Evolutionary conservation across 805 yeast species (phyloP), one percentile per base, ranked within the genome.

Genomic region (Schizosaccharomyces japonicus): DNA sequence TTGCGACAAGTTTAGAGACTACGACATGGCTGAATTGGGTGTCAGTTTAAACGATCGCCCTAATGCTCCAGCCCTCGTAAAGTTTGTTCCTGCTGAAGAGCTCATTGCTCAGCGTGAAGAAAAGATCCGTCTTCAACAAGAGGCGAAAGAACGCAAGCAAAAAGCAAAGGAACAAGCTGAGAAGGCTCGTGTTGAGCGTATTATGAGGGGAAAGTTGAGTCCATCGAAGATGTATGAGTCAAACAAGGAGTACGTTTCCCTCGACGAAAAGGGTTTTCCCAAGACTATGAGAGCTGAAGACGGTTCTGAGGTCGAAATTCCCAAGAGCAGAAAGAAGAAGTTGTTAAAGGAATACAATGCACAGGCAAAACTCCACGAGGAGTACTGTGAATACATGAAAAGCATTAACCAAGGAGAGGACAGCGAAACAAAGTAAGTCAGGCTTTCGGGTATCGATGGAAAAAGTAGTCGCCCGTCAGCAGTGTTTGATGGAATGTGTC

Each of bases 251-350:
- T 90, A 73, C 59, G 61, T 73, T 7, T 80, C 73, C 57, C 90
- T 87, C 80, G 95, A 90, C 58, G 85, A 71, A 25, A 63, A 69
- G 31, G 98, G 98, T 1, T 50, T 90, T 15, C 98, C 98, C 17
- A 68, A 75, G 0, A 76, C 74, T 57, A 81, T 77, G 53, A 21
- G 33, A 5, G 46, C 23, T 11, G 68, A 65, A 30, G 73, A 72
- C 7, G 96, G 96, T 10, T 82, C 75, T 54, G 47, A 45, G 17
- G 25, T 29, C 6, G 90, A 80, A 53, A 70, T 90, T 4, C 71
- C 90, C 36, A 90, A 90, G 66, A 80, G 94, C 60, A 74, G 78
- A 65, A 66, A 67, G 51, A 90, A 90, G 72, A 87, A 87, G 64
- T 66, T 90, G 54, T 62, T 66, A 52, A 90, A 90, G 64, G 78